A percentile compares a stretch with the other conserved stretches of the same genome.
Conservation (phyloP, 2,329 filamentous ascomycete species). For the Delphinella strobiligena region DNA sequence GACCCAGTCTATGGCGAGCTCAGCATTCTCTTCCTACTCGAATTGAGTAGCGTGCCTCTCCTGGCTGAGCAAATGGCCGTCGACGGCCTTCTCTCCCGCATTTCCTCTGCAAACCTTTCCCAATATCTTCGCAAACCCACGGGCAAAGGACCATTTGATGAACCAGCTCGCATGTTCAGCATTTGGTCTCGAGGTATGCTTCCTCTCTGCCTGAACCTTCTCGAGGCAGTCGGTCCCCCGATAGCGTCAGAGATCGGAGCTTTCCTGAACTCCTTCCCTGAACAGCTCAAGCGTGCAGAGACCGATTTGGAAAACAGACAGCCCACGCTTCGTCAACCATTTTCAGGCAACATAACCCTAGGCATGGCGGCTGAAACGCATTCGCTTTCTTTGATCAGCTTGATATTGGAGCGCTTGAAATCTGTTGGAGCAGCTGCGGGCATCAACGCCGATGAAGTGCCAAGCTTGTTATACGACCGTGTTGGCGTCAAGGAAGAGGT, state of each 20-base stretch:
- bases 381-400: constrained; percentile 62
- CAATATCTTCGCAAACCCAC: constrained; percentile 58
- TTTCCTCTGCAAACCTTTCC: constrained; percentile 68
- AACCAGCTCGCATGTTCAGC: constrained; percentile 63
- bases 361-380: constrained; percentile 66
- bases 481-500: constrained; percentile 65
- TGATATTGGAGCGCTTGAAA: constrained; percentile 57
- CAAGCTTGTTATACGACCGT: constrained; percentile 63
- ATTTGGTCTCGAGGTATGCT: constrained; percentile 87
- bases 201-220: constrained; percentile 77
- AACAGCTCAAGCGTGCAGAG: constrained; percentile 60
- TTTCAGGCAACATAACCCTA: constrained; percentile 56
- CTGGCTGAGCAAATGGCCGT: constrained; percentile 85
- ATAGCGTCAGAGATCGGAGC: constrained; percentile 74
- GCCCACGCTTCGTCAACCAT: constrained; percentile 23
- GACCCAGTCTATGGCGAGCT: constrained; percentile 91
- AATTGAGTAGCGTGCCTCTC: constrained; percentile 67
- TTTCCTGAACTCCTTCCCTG: constrained; percentile 81
- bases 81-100: constrained; percentile 67
- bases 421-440: constrained; percentile 51
- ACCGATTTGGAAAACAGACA: constrained; percentile 56
- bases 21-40: constrained; percentile 76
- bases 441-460: constrained; percentile 50
- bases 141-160: constrained; percentile 67
- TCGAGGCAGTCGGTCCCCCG: constrained; percentile 67